Percentiles rank a stretch among this genome's conserved stretches.
Evolutionary conservation across 2,329 filamentous ascomycete genomes (phyloP).

Genomic region (Colletotrichum spinosum): DNA sequence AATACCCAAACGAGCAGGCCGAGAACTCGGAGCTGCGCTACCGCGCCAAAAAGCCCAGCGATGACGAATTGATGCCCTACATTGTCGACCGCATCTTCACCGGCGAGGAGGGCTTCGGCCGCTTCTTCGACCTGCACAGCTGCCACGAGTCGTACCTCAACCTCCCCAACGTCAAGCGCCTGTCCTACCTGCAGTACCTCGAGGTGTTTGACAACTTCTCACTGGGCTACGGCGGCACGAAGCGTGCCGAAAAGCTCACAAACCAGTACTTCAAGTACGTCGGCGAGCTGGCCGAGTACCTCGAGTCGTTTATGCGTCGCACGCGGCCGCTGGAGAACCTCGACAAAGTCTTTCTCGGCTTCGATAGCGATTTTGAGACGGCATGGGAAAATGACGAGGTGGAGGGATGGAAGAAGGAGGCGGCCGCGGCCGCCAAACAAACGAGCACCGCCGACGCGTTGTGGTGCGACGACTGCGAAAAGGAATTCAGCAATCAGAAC

Average conservation of each 20-base stretch:
- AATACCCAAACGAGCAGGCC: slow-evolving; percentile 93
- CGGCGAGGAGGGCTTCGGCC: slow-evolving; percentile 92
- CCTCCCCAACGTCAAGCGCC: slow-evolving; percentile 84
- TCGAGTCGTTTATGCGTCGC: slow-evolving; percentile 88
- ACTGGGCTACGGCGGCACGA: slow-evolving; percentile 78
- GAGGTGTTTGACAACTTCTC: slow-evolving; percentile 90
- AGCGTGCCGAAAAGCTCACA: slow-evolving; percentile 85
- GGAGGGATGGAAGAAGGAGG: slow-evolving; percentile 79
- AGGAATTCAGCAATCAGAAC: slow-evolving; percentile 94
- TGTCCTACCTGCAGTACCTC: slow-evolving; percentile 93
- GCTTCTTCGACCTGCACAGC: slow-evolving; percentile 88
- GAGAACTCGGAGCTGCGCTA: slow-evolving; percentile 96
- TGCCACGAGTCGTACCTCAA: slow-evolving; percentile 93
- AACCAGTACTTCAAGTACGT: slow-evolving; percentile 95
- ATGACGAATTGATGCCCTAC: slow-evolving; percentile 71
- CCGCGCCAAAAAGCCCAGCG: slow-evolving; percentile 73
- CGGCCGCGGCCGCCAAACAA: slow-evolving; percentile 47
- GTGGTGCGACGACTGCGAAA: slow-evolving; percentile 93
- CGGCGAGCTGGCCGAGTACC: slow-evolving; percentile 80
- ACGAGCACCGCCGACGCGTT: slow-evolving; percentile 70
- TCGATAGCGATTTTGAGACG: slow-evolving; percentile 86
- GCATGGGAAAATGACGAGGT: slow-evolving; percentile 86
- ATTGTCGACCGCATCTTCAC: slow-evolving; percentile 94
- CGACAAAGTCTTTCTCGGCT: slow-evolving; percentile 78
- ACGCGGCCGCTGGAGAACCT: slow-evolving; percentile 89